phyloP scores from a whole-genome alignment of 106 monocot genomes.

The Vanilla planifolia region DNA sequence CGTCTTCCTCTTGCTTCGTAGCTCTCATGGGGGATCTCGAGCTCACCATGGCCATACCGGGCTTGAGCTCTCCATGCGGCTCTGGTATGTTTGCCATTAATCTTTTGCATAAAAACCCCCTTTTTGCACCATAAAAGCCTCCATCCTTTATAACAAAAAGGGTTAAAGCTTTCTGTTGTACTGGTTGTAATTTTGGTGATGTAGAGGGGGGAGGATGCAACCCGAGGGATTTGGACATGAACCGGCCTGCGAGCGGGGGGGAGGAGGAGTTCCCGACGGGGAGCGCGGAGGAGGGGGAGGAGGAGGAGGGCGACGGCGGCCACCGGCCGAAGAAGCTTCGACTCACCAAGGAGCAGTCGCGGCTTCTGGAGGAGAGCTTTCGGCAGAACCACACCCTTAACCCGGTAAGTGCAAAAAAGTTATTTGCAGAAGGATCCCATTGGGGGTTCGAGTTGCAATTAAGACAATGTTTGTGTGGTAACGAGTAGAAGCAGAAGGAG shows the following conservation, averaged over 20 bases:
- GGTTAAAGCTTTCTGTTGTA: not conserved
- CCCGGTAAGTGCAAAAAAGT: slow-evolving; percentile 31
- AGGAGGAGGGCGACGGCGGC: slow-evolving; percentile 18
- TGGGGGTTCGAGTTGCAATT: not conserved
- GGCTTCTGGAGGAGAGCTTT: slow-evolving; percentile 85
- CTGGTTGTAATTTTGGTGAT: not conserved
- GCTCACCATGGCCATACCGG: slow-evolving; percentile 64
- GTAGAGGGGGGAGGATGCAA: slow-evolving; percentile 33
- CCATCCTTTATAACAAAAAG: not conserved
- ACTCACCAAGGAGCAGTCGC: slow-evolving; percentile 85
- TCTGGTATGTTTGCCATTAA: slow-evolving; percentile 14
- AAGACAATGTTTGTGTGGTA: not conserved
- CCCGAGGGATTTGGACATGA: slow-evolving; percentile 75
- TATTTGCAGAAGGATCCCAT: not conserved
- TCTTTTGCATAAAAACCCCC: not conserved
- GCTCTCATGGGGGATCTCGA: slow-evolving; percentile 21
- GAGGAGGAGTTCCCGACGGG: slow-evolving; percentile 47
- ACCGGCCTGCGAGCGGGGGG: slow-evolving; percentile 43
- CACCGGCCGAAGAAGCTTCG: slow-evolving; percentile 72
- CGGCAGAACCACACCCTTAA: slow-evolving; percentile 77
- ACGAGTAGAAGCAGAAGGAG: slow-evolving; percentile 79
- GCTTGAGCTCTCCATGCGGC: slow-evolving; percentile 27
- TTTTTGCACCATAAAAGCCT: not conserved
- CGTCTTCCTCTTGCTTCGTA: not conserved
- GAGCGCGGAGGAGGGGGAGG: slow-evolving; percentile 42